These are phyloP conservation scores for Aphanoascus verrucosus DNA, from an alignment of 2,329 filamentous ascomycete species.

Conservation along the genomic window DNA sequence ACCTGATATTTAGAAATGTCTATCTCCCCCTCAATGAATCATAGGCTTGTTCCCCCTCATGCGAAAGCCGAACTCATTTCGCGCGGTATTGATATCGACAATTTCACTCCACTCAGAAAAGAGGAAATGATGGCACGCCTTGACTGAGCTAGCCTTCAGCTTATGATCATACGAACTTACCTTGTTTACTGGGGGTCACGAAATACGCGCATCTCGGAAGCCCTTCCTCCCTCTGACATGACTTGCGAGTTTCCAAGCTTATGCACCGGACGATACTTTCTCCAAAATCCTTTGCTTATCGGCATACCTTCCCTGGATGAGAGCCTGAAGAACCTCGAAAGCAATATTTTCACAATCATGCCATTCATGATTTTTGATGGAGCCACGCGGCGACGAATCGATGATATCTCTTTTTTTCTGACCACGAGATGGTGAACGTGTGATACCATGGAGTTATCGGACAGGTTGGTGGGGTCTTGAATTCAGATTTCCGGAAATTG, in stretches of 20 bases:
- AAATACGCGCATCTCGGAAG: constrained; percentile 17
- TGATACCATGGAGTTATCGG: constrained; percentile 13
- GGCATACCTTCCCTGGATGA: constrained; percentile 9
- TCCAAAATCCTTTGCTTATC: constrained; percentile 1
- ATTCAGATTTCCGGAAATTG: constrained; percentile 13
- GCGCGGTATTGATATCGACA: constrained; percentile 82
- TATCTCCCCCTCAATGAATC: constrained; percentile 81
- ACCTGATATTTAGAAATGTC: constrained; percentile 61
- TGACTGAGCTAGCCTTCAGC: constrained; percentile 55
- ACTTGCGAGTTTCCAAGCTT: constrained; percentile 9
- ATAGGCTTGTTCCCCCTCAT: constrained; percentile 75
- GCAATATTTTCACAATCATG: constrained; percentile 5
- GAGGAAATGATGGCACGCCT: constrained; percentile 96
- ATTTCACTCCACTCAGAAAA: constrained; percentile 80
- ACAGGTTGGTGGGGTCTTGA: constrained; percentile 11
- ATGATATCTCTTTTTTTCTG: constrained; percentile 11
- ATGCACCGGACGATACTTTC: constrained; percentile 8
- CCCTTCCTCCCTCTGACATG: not conserved
- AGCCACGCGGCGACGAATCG: constrained; percentile 11
- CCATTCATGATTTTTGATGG: constrained; percentile 11
- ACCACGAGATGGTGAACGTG: constrained; percentile 12
- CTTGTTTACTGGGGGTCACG: constrained; percentile 23
- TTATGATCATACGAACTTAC: constrained; percentile 28
- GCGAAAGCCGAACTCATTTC: constrained; percentile 62
- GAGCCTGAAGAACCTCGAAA: constrained; percentile 1